Evolutionary conservation across 176 grass and related monocot genomes (phyloP).

Genomic region (Rhynchospora breviuscula): DNA sequence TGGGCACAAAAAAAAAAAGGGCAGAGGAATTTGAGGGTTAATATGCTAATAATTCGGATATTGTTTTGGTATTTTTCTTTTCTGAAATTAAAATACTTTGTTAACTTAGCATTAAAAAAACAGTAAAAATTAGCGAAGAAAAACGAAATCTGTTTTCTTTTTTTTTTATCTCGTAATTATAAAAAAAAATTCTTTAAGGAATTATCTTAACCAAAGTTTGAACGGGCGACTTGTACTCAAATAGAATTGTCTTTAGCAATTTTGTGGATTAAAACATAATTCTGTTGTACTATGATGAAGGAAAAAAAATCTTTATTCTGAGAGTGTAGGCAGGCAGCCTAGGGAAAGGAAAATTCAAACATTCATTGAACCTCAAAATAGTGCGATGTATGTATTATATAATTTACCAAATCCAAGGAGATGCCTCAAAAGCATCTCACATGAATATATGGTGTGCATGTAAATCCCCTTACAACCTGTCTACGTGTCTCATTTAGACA

Average conservation of each 20-base stretch:
- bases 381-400: background rate
- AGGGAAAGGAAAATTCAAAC: background rate
- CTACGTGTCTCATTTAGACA: slow-evolving; percentile 25
- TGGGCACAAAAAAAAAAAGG: background rate
- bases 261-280: too few species aligned
- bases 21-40: background rate
- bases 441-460: slow-evolving; percentile 23
- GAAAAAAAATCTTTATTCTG: too few species aligned
- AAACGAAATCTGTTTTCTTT: too few species aligned
- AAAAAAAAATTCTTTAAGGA: too few species aligned
- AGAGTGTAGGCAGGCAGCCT: background rate
- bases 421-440: slow-evolving; percentile 24
- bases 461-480: slow-evolving; percentile 6
- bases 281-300: too few species aligned
- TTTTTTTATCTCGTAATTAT: too few species aligned
- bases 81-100: background rate
- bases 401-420: slow-evolving; percentile 20
- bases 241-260: too few species aligned
- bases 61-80: background rate
- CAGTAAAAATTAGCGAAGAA: background rate
- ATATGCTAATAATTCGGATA: background rate
- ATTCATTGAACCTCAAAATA: slow-evolving; percentile 24
- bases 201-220: too few species aligned
- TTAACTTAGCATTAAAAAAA: background rate
- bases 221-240: too few species aligned